These are phyloP conservation scores for Rhizoctonia solani DNA, from an alignment of 1,284 basidiomycete genomes.

Conservation along the genomic window DNA sequence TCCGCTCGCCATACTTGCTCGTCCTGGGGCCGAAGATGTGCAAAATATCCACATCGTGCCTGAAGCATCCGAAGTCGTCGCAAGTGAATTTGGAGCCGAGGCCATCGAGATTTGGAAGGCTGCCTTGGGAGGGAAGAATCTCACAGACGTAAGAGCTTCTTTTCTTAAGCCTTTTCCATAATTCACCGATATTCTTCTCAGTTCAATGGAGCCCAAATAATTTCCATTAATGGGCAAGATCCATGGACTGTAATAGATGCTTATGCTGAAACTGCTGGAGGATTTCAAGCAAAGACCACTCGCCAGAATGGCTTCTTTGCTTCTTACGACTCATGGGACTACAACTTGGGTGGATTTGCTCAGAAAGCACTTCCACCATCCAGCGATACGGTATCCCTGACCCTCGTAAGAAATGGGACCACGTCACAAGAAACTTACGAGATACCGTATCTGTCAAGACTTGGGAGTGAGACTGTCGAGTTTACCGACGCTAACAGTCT, in stretches of 20 bases:
- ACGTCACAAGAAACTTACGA: conserved; percentile 51
- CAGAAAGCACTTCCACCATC: conserved; percentile 59
- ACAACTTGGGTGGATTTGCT: conserved; percentile 65
- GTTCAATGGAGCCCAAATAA: conserved; percentile 61
- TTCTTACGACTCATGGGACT: conserved; percentile 55
- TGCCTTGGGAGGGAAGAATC: conserved; percentile 58
- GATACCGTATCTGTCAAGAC: conserved; percentile 61
- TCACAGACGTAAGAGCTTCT: conserved; percentile 46
- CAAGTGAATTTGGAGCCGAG: conserved; percentile 56
- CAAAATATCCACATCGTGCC: conserved; percentile 59
- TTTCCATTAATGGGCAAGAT: conserved; percentile 57
- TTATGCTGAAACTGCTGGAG: conserved; percentile 54
- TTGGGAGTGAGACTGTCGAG: conserved; percentile 9
- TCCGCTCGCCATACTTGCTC: conserved; percentile 57
- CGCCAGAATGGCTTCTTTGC: conserved; percentile 56
- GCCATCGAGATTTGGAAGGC: conserved; percentile 42
- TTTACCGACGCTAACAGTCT: conserved; percentile 59
- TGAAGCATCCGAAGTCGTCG: conserved; percentile 59
- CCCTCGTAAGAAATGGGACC: conserved; percentile 53
- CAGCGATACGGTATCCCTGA: conserved; percentile 54
- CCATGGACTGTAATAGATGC: conserved; percentile 58
- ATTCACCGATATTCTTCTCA: background rate
- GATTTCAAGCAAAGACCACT: conserved; percentile 53
- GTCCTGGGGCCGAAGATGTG: conserved; percentile 46
- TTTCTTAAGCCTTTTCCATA: background rate